These are phyloP conservation scores for Clitopilus passeckerianus DNA, from an alignment of 768 basidiomycete species.

Conservation along the genomic window DNA sequence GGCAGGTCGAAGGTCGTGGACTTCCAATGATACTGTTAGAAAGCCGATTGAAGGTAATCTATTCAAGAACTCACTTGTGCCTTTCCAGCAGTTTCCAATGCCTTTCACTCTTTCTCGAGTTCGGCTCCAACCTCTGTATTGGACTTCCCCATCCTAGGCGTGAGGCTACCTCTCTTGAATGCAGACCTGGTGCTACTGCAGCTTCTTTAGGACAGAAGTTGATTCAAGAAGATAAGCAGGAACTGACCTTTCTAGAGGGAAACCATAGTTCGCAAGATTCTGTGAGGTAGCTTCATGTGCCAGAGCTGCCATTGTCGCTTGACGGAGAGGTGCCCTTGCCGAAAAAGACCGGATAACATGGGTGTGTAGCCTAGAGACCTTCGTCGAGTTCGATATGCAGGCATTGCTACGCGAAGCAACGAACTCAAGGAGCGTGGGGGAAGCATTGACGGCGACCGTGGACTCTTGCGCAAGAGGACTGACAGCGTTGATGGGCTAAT, in stretches of 20 bases:
- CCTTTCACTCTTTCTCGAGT: conserved; percentile 30
- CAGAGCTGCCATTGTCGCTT: neutral
- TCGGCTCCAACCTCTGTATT: conserved; percentile 15
- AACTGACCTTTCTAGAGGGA: neutral
- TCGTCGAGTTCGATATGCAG: neutral
- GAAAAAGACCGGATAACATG: neutral
- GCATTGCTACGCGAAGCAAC: neutral
- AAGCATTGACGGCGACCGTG: neutral
- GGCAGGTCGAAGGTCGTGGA: conserved; percentile 23
- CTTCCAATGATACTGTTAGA: conserved; percentile 15
- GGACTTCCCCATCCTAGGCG: conserved; percentile 9
- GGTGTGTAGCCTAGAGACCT: neutral
- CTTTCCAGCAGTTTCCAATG: conserved; percentile 28
- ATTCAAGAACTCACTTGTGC: conserved; percentile 23
- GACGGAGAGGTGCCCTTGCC: neutral
- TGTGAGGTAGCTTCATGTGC: neutral
- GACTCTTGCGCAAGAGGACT: neutral
- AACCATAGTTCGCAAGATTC: neutral
- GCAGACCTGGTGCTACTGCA: neutral
- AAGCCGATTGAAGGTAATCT: neutral
- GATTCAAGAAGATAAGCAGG: neutral
- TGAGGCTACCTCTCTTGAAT: conserved; percentile 8
- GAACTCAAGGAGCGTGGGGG: neutral
- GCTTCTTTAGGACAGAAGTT: neutral
- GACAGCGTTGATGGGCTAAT: neutral